Conservation (phyloP, 331 rosid genomes). For the Quercus tomentella region DNA sequence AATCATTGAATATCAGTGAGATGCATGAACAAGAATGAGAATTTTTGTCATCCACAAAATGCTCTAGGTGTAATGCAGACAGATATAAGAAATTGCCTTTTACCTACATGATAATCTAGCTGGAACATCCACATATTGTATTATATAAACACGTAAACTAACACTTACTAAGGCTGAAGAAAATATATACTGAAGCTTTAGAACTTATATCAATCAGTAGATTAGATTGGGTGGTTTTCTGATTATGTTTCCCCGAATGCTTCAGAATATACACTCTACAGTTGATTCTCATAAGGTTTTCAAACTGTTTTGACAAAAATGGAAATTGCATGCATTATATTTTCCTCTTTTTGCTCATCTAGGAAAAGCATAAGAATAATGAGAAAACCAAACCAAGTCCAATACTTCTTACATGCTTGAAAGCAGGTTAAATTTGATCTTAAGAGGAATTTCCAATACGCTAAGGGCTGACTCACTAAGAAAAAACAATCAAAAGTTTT, state of each 20-base stretch:
- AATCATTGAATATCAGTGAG: neutral
- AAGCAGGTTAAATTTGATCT: neutral
- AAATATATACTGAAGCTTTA: too few relatives aligned
- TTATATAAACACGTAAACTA: too few relatives aligned
- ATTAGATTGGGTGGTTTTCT: neutral
- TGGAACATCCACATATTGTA: too few relatives aligned
- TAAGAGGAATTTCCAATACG: neutral
- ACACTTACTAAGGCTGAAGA: too few relatives aligned
- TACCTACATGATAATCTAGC: too few relatives aligned
- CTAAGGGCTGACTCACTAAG: neutral
- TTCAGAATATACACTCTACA: neutral
- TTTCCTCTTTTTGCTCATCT: neutral
- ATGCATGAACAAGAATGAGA: neutral
- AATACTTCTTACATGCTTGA: neutral
- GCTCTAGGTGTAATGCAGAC: too few relatives aligned
- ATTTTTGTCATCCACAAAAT: too few relatives aligned
- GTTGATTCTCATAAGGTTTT: neutral
- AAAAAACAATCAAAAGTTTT: neutral
- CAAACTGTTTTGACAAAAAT: too few relatives aligned
- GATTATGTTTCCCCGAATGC: neutral
- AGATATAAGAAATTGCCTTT: too few relatives aligned
- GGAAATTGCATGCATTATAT: neutral
- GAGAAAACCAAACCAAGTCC: neutral
- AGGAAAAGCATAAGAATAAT: neutral
- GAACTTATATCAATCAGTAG: neutral